Base-by-base conservation (phyloP, 1,139 yeast genomes). In the Taphrina confusa region DNA sequence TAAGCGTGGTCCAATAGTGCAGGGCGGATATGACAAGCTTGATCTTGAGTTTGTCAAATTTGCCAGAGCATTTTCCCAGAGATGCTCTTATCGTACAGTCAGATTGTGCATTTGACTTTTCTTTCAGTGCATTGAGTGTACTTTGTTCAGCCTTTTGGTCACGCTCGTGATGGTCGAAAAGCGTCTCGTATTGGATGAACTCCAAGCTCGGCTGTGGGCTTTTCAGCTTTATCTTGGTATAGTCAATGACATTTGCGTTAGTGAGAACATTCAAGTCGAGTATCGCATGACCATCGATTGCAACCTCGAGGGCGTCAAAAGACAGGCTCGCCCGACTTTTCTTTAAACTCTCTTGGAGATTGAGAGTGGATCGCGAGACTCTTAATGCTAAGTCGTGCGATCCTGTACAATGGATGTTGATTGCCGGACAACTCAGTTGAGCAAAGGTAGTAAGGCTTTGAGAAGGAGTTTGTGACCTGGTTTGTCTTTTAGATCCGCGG, bases 171-270 rank as follows among this genome's bases (percentile, higher is more conserved):
- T 44, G 36, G 3, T 25, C 51, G 28, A 54, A 54, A 18, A 54
- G 18, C n/a, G 16, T 36, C 14, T 42, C 58, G 51, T 54, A 54
- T 11, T 27, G 34, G 31, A 42, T 37, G 39, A 54, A 54, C 16
- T 54, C 58, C 2, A 54, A 45, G 1, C 31, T 34, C 11, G 49
- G 50, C 20, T 44, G 50, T 31, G 57, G 36, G 5, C 39, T 5
- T 18, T 22, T 30, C n/a, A 12, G 51, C 44, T 16, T 14, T n/a
- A 39, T 40, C 30, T 14, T 16, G 8, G 58, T 54, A 20, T 25
- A 25, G 25, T 54, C 58, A 20, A 47, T 9, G 40, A 33, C 30
- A 22, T 47, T 31, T 16, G 33, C n/a, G 14, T 18, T 45, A 11
- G n/a, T 37, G 4, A 16, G 14, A 14, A 9, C 25, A 9, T 4